phyloP scores from a whole-genome alignment of 805 yeast genomes.

The Metschnikowia arizonensis region DNA sequence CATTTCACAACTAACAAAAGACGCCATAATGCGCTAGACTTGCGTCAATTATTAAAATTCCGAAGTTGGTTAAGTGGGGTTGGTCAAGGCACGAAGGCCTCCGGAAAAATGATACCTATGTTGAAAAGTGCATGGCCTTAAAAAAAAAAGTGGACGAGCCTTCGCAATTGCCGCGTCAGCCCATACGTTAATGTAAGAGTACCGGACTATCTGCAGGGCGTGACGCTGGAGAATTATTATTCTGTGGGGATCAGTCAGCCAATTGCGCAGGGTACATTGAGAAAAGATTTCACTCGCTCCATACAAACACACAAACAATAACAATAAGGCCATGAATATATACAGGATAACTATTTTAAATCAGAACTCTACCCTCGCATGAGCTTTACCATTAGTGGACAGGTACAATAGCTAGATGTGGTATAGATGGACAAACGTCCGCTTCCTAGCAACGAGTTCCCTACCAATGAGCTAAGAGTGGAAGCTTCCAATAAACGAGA shows the following conservation, averaged over 20 bases:
- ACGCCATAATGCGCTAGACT: background rate
- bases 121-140: conserved; percentile 1
- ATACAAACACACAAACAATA: background rate
- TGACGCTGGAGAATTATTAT: background rate
- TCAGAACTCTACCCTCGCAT: background rate
- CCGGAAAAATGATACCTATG: conserved; percentile 1
- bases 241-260: conserved; percentile 4
- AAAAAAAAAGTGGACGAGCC: background rate
- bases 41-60: background rate
- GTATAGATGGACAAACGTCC: background rate
- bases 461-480: background rate
- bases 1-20: background rate
- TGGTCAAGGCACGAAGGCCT: background rate
- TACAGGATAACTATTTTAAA: background rate
- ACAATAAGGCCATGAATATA: background rate
- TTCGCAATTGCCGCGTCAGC: conserved; percentile 1
- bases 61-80: background rate
- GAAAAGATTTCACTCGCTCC: background rate
- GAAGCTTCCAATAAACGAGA: background rate
- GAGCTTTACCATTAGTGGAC: background rate
- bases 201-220: background rate
- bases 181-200: conserved; percentile 1
- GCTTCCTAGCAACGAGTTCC: background rate
- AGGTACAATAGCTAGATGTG: background rate
- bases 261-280: background rate